phyloP scores from a whole-genome alignment of 495 filamentous ascomycete species.

The Penicillium alfredii region DNA sequence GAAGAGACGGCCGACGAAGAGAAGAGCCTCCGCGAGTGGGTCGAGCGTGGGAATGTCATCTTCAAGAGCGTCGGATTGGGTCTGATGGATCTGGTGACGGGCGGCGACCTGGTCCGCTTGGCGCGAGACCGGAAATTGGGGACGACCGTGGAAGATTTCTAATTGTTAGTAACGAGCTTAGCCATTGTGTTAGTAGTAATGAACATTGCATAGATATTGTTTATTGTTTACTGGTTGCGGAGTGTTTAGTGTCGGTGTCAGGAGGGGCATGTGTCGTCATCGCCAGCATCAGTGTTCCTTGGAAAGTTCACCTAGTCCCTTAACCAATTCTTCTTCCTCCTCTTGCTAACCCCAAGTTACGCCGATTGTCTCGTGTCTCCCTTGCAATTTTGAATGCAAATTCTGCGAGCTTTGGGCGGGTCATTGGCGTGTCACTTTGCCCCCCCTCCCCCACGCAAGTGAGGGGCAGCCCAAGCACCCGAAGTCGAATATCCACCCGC shows the following conservation, averaged over 20 bases:
- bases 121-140: conserved; percentile 69
- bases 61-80: conserved; percentile 44
- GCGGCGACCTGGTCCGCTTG: conserved; percentile 65
- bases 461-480: conserved; percentile 7
- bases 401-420: neutral
- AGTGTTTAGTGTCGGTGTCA: conserved; percentile 1
- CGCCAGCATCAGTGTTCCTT: no score
- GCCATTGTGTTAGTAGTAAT: no score
- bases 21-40: conserved; percentile 60
- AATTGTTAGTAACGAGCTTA: no score
- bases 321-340: neutral
- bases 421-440: conserved; percentile 1
- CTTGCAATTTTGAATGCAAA: no score
- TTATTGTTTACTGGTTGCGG: neutral
- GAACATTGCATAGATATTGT: neutral
- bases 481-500: no score
- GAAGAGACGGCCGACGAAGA: conserved; percentile 41
- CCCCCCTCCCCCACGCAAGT: conserved; percentile 2
- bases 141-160: conserved; percentile 57
- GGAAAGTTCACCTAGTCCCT: no score
- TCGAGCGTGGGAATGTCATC: conserved; percentile 71
- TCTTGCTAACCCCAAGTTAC: neutral
- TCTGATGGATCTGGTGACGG: conserved; percentile 56
- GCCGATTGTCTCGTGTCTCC: no score
- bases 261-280: neutral